Base-by-base conservation (phyloP, 208 protist genomes). In the Leishmania amazonensis region DNA sequence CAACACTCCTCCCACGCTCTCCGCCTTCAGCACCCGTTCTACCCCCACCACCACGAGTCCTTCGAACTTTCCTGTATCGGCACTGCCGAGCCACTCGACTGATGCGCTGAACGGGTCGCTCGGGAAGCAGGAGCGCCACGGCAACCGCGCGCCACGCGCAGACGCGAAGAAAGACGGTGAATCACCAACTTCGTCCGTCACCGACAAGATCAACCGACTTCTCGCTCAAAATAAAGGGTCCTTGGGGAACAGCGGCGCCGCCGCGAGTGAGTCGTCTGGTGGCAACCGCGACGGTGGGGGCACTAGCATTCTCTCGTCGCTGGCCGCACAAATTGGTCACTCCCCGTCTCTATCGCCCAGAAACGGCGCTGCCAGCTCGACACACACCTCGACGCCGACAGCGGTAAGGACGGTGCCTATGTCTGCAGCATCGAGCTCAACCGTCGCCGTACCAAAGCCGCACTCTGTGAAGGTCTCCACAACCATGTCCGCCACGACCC, bases 141-240 rank as follows among this genome's bases (percentile, higher is more conserved):
- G 73, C 38, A 42, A 70, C 17, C 82, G 82, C 7, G 70, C 35
- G 19, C 42, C 17, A 42, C n/a, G 31, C 4, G 57, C 31, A 2
- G 38, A 53, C 2, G 5, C 38, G 17, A 75, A 80, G 60, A 68
- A 80, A 60, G 60, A 72, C 28, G 42, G 13, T 8, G 81, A 85
- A 53, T 73, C 81, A 13, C 38, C 76, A 19, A 65, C 75, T 21
- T 53, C 64, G 47, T 71, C 70, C 17, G 47, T 85, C 17, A 75
- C 58, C 6, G 83, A 87, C 40, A 82, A 87, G 76, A 82, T 88
- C 58, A 83, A 76, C 68, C 81, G 79, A 19, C 81, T 88, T 49
- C 64, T 88, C 28, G 85, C 81, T 51, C 81, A 88, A 42, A 88
- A 85, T 31, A 70, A 81, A 19, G 81, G 83, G 15, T 72, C 80